A percentile compares a stretch with the other conserved stretches of the same genome.
Conservation (phyloP, 2,329 filamentous ascomycete genomes). For the Raffaelea deltoideospora region DNA sequence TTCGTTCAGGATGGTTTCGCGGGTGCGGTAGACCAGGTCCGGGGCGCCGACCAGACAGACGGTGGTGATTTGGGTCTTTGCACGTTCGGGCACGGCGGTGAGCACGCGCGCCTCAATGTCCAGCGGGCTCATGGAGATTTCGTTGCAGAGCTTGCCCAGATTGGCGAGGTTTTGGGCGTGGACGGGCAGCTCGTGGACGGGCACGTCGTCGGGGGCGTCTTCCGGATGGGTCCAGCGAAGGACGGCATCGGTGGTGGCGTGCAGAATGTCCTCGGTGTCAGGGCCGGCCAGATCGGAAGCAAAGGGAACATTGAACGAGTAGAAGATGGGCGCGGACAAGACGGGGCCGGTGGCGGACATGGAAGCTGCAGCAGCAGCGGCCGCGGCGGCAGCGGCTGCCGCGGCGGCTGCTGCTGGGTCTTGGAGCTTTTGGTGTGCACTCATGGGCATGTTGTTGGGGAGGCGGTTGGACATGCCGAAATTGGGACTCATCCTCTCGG, state of each 20-base stretch:
- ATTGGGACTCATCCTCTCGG: slow-evolving; percentile 53
- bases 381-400: slow-evolving; percentile 25
- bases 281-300: slow-evolving; percentile 83
- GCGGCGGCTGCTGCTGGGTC: too few species aligned
- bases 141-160: slow-evolving; percentile 64
- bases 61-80: slow-evolving; percentile 60
- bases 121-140: slow-evolving; percentile 55
- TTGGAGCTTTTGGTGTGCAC: slow-evolving; percentile 42
- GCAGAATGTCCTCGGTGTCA: slow-evolving; percentile 86
- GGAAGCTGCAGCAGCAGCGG: slow-evolving; percentile 2
- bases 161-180: slow-evolving; percentile 76
- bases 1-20: slow-evolving; percentile 79
- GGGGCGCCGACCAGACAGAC: slow-evolving; percentile 81
- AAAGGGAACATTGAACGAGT: slow-evolving; percentile 96
- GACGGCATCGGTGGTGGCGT: slow-evolving; percentile 76
- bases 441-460: slow-evolving; percentile 39
- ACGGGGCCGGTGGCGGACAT: slow-evolving; percentile 45
- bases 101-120: slow-evolving; percentile 75
- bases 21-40: slow-evolving; percentile 77
- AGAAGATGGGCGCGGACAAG: slow-evolving; percentile 66
- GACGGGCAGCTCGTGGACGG: slow-evolving; percentile 80
- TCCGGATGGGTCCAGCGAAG: slow-evolving; percentile 88
- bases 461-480: slow-evolving; percentile 45
- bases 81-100: slow-evolving; percentile 61
- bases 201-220: slow-evolving; percentile 68